These are phyloP conservation scores for Spatholobus suberectus DNA, from an alignment of 306 rosid genomes.

Conservation along the genomic window DNA sequence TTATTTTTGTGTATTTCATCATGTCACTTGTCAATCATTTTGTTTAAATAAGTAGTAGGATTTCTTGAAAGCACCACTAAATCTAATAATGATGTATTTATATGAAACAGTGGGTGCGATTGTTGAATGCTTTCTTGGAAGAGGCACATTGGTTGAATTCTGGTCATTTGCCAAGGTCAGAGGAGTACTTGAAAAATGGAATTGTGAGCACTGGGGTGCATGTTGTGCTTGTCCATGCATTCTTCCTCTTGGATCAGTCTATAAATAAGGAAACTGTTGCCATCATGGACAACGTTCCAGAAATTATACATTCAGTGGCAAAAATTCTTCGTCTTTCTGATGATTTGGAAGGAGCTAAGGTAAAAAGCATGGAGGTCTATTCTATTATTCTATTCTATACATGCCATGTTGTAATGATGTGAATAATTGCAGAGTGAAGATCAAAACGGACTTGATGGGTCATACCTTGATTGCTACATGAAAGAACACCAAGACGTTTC, in stretches of 20 bases:
- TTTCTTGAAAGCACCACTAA: not conserved
- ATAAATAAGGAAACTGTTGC: constrained; percentile 41
- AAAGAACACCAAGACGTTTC: constrained; percentile 44
- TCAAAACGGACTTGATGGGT: constrained; percentile 60
- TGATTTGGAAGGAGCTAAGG: constrained; percentile 50
- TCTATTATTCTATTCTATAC: not conserved
- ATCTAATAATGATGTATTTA: not conserved
- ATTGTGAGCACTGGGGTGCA: constrained; percentile 62
- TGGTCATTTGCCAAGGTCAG: constrained; percentile 40
- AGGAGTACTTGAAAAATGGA: constrained; percentile 59
- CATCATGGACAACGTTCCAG: constrained; percentile 37
- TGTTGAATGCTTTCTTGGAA: constrained; percentile 51
- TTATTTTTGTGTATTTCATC: not conserved
- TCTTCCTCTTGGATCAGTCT: constrained; percentile 52
- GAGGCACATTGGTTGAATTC: constrained; percentile 57
- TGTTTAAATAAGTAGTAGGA: no score
- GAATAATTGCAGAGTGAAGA: constrained; percentile 43
- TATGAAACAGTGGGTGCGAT: constrained; percentile 55
- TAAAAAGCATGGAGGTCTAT: not conserved
- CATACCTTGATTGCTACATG: constrained; percentile 60
- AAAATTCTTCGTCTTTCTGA: constrained; percentile 51
- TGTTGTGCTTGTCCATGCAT: constrained; percentile 47
- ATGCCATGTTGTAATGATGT: not conserved
- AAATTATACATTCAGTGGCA: constrained; percentile 37
- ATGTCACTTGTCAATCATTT: no score